These are phyloP conservation scores for Saposhnikovia divaricata DNA, from an alignment of 129 eudicot genomes.

Conservation along the genomic window DNA sequence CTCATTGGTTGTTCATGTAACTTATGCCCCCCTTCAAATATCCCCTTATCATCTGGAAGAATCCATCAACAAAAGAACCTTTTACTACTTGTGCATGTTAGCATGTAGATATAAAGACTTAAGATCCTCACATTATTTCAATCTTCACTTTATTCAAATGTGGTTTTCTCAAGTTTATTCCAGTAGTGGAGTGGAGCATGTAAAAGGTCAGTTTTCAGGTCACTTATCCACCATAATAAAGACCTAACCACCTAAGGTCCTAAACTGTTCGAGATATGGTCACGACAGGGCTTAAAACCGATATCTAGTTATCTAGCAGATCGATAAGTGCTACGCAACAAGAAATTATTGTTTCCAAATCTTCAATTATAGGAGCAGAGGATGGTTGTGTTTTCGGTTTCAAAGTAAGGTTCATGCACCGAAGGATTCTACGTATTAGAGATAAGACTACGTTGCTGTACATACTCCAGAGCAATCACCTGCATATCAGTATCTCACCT, in stretches of 20 bases:
- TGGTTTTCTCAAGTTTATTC: conserved; percentile 2
- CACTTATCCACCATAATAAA: background rate
- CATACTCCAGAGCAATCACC: background rate
- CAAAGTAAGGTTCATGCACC: too few relatives aligned
- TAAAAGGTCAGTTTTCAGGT: background rate
- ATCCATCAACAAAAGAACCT: conserved; percentile 13
- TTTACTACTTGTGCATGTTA: conserved; percentile 12
- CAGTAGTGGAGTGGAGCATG: conserved; percentile 11
- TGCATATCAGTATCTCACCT: background rate
- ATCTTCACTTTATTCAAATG: conserved; percentile 4
- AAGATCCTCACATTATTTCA: background rate
- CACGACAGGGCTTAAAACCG: too few relatives aligned
- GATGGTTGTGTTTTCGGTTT: too few relatives aligned
- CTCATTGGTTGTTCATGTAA: conserved; percentile 3
- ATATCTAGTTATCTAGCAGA: too few relatives aligned
- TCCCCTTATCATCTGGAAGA: conserved; percentile 15
- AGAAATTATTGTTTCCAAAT: too few relatives aligned
- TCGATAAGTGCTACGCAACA: too few relatives aligned
- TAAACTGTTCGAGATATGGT: background rate
- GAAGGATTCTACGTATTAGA: conserved; percentile 10
- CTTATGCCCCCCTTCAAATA: background rate
- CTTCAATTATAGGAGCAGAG: too few relatives aligned
- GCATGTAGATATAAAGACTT: background rate
- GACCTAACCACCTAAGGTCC: background rate
- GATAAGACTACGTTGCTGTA: background rate